These are phyloP conservation scores for Daedaleopsis sinensis DNA, from an alignment of 768 basidiomycete species.

Conservation along the genomic window DNA sequence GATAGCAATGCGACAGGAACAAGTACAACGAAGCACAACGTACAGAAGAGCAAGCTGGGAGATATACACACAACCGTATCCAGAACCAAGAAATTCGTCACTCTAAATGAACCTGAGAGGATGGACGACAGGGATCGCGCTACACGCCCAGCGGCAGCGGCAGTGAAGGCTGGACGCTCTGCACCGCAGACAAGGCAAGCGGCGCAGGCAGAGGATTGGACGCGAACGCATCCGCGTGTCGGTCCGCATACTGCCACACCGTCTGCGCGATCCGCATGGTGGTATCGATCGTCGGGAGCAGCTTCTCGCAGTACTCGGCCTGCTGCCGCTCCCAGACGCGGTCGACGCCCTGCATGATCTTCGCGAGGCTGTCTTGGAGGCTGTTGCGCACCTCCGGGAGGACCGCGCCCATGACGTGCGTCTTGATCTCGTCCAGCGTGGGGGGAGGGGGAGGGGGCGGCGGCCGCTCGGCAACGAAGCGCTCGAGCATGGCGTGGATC, in stretches of 20 bases:
- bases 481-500: background rate
- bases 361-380: background rate
- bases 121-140: too few relatives aligned
- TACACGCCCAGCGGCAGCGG: too few relatives aligned
- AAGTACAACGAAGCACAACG: background rate
- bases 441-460: constrained; percentile 5
- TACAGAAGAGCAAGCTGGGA: background rate
- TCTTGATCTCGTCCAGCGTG: constrained; percentile 9
- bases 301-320: constrained; percentile 9
- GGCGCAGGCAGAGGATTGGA: constrained; percentile 3
- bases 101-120: too few relatives aligned
- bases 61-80: too few relatives aligned
- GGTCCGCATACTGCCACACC: constrained; percentile 1
- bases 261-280: constrained; percentile 7
- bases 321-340: constrained; percentile 6
- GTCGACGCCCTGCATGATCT: constrained; percentile 11
- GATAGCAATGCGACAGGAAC: background rate
- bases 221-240: constrained; percentile 8
- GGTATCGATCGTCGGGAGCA: constrained; percentile 3
- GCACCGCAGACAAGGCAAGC: constrained; percentile 2
- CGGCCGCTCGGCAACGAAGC: constrained; percentile 1
- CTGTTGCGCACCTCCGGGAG: constrained; percentile 3
- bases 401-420: background rate
- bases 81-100: too few relatives aligned
- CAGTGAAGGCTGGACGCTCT: constrained; percentile 5